phyloP scores from a whole-genome alignment of 768 basidiomycete species.

The Postia placenta region DNA sequence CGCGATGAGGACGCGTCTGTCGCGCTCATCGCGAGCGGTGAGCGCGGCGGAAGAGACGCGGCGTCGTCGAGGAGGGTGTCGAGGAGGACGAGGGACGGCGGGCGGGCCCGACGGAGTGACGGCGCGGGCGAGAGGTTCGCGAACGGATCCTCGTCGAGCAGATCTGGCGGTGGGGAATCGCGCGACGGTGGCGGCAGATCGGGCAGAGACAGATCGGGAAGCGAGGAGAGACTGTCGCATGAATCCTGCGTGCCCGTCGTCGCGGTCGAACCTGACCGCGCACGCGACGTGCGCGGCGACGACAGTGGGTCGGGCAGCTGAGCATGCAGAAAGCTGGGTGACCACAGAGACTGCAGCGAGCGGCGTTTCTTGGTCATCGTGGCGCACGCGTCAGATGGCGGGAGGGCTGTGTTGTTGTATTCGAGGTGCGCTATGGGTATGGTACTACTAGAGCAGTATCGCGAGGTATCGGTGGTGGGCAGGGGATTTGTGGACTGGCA shows the following conservation, averaged over 20 bases:
- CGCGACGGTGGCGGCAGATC: slow-evolving; percentile 14
- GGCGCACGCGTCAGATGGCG: slow-evolving; percentile 6
- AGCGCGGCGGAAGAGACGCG: slow-evolving; percentile 11
- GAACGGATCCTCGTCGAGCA: slow-evolving; percentile 72
- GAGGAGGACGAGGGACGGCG: slow-evolving; percentile 13
- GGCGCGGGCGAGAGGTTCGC: slow-evolving; percentile 44
- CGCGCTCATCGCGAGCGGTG: slow-evolving; percentile 14
- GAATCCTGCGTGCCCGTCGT: slow-evolving; percentile 19
- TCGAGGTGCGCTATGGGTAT: background rate
- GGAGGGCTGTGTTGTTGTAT: background rate
- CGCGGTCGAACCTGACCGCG: slow-evolving; percentile 10
- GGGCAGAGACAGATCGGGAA: slow-evolving; percentile 9
- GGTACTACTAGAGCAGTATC: background rate
- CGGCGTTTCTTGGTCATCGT: slow-evolving; percentile 45
- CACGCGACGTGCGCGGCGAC: slow-evolving; percentile 3
- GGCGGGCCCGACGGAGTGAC: slow-evolving; percentile 11
- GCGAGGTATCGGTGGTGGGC: background rate
- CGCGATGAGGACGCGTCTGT: slow-evolving; percentile 5
- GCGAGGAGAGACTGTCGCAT: slow-evolving; percentile 7
- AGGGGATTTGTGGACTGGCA: background rate
- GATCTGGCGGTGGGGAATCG: slow-evolving; percentile 27
- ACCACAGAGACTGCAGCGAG: slow-evolving; percentile 47
- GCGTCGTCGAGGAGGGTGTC: slow-evolving; percentile 6
- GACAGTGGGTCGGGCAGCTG: slow-evolving; percentile 6
- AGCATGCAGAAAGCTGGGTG: slow-evolving; percentile 38